Evolutionary conservation across 331 rosid genomes (phyloP).

Genomic region (Rosa hybrid): DNA sequence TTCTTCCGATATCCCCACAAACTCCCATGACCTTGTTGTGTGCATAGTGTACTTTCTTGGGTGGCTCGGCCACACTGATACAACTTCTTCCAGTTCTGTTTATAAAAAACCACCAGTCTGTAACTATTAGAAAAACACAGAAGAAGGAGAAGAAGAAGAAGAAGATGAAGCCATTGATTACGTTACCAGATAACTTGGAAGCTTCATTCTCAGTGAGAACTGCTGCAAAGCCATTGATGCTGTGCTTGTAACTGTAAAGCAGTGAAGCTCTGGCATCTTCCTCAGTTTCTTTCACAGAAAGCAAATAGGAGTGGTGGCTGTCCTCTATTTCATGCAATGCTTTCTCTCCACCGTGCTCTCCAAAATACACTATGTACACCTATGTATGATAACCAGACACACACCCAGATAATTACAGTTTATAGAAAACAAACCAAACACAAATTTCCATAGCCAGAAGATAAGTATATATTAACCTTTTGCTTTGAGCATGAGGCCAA

Average conservation of each 20-base stretch:
- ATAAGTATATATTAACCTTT: conserved; percentile 34
- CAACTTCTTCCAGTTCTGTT: conserved; percentile 75
- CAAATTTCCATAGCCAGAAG: not conserved
- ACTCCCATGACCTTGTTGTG: conserved; percentile 97
- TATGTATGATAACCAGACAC: conserved; percentile 7
- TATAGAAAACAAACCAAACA: not conserved
- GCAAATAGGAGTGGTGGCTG: conserved; percentile 58
- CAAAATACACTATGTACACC: conserved; percentile 67
- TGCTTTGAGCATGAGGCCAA: conserved; percentile 45
- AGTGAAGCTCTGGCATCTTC: conserved; percentile 64
- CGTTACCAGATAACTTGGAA: conserved; percentile 60
- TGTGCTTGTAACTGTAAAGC: conserved; percentile 81
- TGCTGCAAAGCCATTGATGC: conserved; percentile 92
- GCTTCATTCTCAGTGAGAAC: conserved; percentile 69
- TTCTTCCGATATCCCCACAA: conserved; percentile 49
- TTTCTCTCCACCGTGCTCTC: conserved; percentile 51
- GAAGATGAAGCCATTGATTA: not conserved
- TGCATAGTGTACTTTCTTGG: conserved; percentile 57
- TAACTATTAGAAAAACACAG: not conserved
- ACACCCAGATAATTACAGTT: not conserved
- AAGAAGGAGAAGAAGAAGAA: not conserved
- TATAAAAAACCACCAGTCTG: conserved; percentile 3
- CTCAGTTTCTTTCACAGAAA: conserved; percentile 57
- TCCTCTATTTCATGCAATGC: conserved; percentile 53
- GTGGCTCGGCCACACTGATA: conserved; percentile 46